Evolutionary conservation across 1,284 basidiomycete species (phyloP).

Genomic region (Papiliotrema terrestris): DNA sequence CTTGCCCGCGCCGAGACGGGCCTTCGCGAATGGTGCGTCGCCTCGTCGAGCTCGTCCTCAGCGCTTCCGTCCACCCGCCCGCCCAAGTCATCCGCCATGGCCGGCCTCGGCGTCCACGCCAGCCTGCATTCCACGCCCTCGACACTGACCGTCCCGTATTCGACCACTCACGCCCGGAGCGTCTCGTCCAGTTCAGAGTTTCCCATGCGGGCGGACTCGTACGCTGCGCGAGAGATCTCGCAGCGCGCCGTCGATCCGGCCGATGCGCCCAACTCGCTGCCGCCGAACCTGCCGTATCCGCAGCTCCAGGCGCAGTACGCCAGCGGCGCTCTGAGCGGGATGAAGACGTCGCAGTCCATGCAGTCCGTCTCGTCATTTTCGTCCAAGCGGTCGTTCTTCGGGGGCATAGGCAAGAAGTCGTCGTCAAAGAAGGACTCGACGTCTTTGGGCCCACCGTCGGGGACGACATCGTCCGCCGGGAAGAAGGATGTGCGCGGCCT

Average conservation of each 20-base stretch:
- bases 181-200: constrained; percentile 45
- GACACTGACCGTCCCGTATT: neutral
- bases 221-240: constrained; percentile 43
- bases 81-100: constrained; percentile 5
- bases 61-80: constrained; percentile 10
- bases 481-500: constrained; percentile 38
- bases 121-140: constrained; percentile 1
- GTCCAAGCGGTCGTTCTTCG: constrained; percentile 29
- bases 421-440: constrained; percentile 31
- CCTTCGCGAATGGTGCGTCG: constrained; percentile 67
- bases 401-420: constrained; percentile 22
- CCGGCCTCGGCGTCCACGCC: constrained; percentile 14
- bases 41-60: constrained; percentile 39
- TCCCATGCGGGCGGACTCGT: constrained; percentile 44
- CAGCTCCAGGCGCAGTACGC: constrained; percentile 49
- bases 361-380: constrained; percentile 23
- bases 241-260: constrained; percentile 37
- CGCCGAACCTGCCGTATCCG: constrained; percentile 69
- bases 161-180: constrained; percentile 25
- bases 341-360: constrained; percentile 24
- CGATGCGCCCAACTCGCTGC: constrained; percentile 46
- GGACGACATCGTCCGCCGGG: neutral
- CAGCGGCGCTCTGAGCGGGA: constrained; percentile 29
- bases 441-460: constrained; percentile 19
- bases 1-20: constrained; percentile 73